These are phyloP conservation scores for Dendrobium nobile DNA, from an alignment of 106 monocot species.

Conservation along the genomic window DNA sequence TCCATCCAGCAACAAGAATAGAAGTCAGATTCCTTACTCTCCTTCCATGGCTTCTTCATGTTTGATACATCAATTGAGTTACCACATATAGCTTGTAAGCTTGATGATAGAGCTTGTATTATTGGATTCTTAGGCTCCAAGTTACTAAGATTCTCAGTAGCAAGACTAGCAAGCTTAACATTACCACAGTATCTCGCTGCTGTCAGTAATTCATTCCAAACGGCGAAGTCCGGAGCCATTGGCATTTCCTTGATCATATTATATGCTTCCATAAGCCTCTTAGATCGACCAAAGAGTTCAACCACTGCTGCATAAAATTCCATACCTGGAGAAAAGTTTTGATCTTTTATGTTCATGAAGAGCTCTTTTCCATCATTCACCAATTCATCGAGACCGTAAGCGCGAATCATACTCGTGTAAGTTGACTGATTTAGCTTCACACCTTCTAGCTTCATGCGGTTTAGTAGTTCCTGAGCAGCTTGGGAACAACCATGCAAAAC, in stretches of 20 bases:
- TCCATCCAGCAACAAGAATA: constrained; percentile 53
- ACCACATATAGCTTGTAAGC: constrained; percentile 19
- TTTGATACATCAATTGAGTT: background rate
- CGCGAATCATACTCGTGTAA: constrained; percentile 35
- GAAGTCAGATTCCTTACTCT: background rate
- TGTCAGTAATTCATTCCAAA: constrained; percentile 60
- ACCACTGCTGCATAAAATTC: constrained; percentile 71
- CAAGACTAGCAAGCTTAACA: constrained; percentile 33
- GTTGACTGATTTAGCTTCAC: constrained; percentile 44
- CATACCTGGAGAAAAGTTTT: constrained; percentile 24
- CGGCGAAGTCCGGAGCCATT: constrained; percentile 36
- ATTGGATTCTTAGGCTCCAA: constrained; percentile 39
- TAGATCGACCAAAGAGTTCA: constrained; percentile 61
- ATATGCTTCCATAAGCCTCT: constrained; percentile 51
- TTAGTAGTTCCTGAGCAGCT: constrained; percentile 35
- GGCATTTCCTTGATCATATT: constrained; percentile 64
- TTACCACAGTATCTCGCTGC: constrained; percentile 52
- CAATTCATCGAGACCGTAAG: constrained; percentile 45
- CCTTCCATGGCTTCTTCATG: constrained; percentile 6
- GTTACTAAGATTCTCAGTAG: constrained; percentile 37
- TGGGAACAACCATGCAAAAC: constrained; percentile 52
- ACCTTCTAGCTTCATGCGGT: constrained; percentile 44
- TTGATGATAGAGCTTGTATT: constrained; percentile 23
- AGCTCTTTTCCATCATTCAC: constrained; percentile 59
- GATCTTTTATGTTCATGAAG: constrained; percentile 39